Evolutionary conservation across 2,329 filamentous ascomycete genomes (phyloP), one percentile per base, ranked within the genome.

Genomic region (Colletotrichum musae): DNA sequence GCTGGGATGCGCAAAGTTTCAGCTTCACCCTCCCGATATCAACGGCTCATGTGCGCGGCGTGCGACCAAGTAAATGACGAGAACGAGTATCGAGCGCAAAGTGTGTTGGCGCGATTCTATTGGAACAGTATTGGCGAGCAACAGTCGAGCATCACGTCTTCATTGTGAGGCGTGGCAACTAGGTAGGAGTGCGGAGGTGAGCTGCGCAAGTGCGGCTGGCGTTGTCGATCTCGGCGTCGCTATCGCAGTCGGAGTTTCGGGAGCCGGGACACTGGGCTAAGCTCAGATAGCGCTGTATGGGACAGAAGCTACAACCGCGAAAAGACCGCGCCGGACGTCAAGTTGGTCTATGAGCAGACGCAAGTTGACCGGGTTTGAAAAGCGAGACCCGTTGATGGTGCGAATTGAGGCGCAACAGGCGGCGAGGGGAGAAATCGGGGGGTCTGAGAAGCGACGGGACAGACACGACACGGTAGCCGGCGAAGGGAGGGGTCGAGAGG

Each of bases 1-100:
- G 62, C 62, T 70, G 50, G 32, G 39, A 48, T 70, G 51, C 59
- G 59, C 62, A 67, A 45, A 67, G 63, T 66, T 67, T 70, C 63
- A 57, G 63, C 63, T 67, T 67, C 67, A 50, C 50, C 62, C 43
- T 47, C 57, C 59, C 39, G 52, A 68, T 58, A 45, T 56, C 60
- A 54, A 39, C 39, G 50, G 60, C 36, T 57, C 70, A 70, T 70
- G 43, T 69, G 56, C 59, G 68, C 68, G 68, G 18, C 68, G 54
- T 58, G 51, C 47, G 66, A 43, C 9, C 39, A 51, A 24, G 39
- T 13, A 51, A 28, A 6, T 50, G 28, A 47, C 52, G 51, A 21
- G 47, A 21, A n/a, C 45, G 16, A 18, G 18, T 21, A 15, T 21
- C 18, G 47, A 13, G 16, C 47, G 47, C 47, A 21, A 47, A 43